Base-by-base conservation (phyloP, 2,329 filamentous ascomycete species). In the Fusarium phyllophilum region DNA sequence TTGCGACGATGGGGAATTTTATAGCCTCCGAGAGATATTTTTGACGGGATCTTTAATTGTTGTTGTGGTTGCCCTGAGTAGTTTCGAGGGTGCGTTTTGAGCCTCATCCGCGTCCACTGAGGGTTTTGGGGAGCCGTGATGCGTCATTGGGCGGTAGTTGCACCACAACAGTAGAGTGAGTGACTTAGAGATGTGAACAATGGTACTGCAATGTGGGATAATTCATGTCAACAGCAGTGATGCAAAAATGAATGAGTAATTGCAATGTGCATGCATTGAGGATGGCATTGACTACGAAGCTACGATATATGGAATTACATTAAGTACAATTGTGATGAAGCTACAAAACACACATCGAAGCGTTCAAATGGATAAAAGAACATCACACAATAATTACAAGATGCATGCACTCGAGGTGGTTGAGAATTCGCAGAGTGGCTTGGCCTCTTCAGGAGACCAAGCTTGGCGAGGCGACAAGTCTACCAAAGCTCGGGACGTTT, bases 31-130 rank as follows among this genome's bases (percentile, higher is more conserved):
- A 49, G 38, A 15, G 44, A 60, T 67, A 62, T 54, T 60, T 68
- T 36, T n/a, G 24, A 60, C 5, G 8, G n/a, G 6, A 34, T 44
- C 59, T 48, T 49, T 49, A 44, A 48, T 62, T 68, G 54, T 75
- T 74, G 61, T 74, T 66, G 65, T 57, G 62, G 66, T 52, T 73
- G 65, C 61, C 65, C 66, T 76, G 75, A 58, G 34, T 29, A 49
- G 54, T 68, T 46, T 56, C 26, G 22, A 26, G 18, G 22, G 15
- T 51, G 65, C 17, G 24, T 54, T 63, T 42, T 56, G n/a, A n/a
- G 41, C 33, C 20, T 45, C 33, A 39, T 51, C 34, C n/a, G n/a
- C 24, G 52, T 59, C 62, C 48, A 46, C 12, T 0, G 9, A 46
- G 22, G 5, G 9, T 22, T 62, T 31, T 22, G 12, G n/a, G 20